A percentile compares a stretch with the other conserved stretches of the same genome.
phyloP scores from a whole-genome alignment of 805 yeast species.

The Starmerella etchellsii region DNA sequence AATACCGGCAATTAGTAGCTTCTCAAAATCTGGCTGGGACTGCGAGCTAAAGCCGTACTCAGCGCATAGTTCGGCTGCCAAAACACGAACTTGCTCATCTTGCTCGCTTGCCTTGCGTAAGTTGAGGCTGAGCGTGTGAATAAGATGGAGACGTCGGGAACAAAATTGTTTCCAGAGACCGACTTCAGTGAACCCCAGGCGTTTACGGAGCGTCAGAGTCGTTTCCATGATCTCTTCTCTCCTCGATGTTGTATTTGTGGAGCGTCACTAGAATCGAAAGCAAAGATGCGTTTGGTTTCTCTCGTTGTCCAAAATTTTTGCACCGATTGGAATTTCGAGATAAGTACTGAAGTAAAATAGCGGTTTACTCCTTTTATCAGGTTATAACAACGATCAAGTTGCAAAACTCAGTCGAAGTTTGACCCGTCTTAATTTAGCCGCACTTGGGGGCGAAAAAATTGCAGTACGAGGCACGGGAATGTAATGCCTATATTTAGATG shows the following conservation, averaged over 20 bases:
- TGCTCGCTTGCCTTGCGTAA: slow-evolving; percentile 83
- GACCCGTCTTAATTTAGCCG: too few relatives aligned
- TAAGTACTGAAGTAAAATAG: too few relatives aligned
- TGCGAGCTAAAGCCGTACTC: slow-evolving; percentile 63
- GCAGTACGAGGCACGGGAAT: too few relatives aligned
- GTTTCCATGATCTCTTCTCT: slow-evolving; percentile 21
- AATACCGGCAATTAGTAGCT: slow-evolving; percentile 81
- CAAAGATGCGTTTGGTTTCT: background rate
- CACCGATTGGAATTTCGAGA: background rate
- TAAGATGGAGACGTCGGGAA: slow-evolving; percentile 78
- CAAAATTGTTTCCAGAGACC: slow-evolving; percentile 79
- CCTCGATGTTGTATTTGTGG: too few relatives aligned
- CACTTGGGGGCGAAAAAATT: too few relatives aligned
- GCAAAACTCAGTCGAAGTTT: too few relatives aligned
- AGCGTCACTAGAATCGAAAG: too few relatives aligned
- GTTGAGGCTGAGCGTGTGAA: slow-evolving; percentile 55
- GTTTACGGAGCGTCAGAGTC: slow-evolving; percentile 45
- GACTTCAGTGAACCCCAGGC: slow-evolving; percentile 68
- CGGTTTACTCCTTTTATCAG: too few relatives aligned
- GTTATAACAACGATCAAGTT: too few relatives aligned
- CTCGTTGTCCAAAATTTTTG: background rate
- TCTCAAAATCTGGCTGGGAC: slow-evolving; percentile 64
- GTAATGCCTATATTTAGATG: too few relatives aligned
- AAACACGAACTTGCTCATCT: slow-evolving; percentile 63
- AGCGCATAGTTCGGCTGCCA: slow-evolving; percentile 60